These are phyloP conservation scores for Colletotrichum chlorophyti DNA, from an alignment of 2,329 filamentous ascomycete genomes.

Conservation along the genomic window DNA sequence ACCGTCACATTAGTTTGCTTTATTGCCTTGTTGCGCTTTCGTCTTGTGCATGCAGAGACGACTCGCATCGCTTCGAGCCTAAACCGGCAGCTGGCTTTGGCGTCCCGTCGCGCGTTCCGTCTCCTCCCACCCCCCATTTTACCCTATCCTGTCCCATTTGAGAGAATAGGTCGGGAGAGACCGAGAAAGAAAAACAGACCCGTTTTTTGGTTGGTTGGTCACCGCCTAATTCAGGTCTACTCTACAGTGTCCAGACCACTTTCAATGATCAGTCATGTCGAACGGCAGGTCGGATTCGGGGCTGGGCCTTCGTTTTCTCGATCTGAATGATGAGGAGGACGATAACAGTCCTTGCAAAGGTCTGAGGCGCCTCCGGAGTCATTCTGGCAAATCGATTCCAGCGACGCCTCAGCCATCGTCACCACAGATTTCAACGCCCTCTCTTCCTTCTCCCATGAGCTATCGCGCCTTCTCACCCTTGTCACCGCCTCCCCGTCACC, in stretches of 20 bases:
- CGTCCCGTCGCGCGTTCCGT: slow-evolving; percentile 14
- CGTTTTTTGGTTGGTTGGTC: slow-evolving; percentile 27
- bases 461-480: slow-evolving; percentile 39
- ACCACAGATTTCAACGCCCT: slow-evolving; percentile 32
- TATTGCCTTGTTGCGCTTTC: slow-evolving; percentile 2
- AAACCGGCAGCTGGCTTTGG: slow-evolving; percentile 4
- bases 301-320: slow-evolving; percentile 29
- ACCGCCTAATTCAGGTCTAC: slow-evolving; percentile 20
- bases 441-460: slow-evolving; percentile 35
- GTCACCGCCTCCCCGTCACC: slow-evolving; percentile 37
- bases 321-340: slow-evolving; percentile 27
- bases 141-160: no score
- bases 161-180: slow-evolving; percentile 12
- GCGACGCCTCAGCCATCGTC: slow-evolving; percentile 23
- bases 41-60: slow-evolving; percentile 17
- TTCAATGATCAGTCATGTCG: slow-evolving; percentile 26
- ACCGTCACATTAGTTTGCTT: slow-evolving; percentile 11
- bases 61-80: slow-evolving; percentile 14
- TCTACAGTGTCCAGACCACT: slow-evolving; percentile 7
- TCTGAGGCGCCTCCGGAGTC: slow-evolving; percentile 16
- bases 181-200: no score
- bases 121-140: not conserved
- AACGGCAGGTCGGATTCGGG: slow-evolving; percentile 29
- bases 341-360: slow-evolving; percentile 28
- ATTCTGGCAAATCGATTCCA: slow-evolving; percentile 1